Evolutionary conservation across 192 early-diverging fungal species (phyloP).

Genomic region (Lobosporangium transversale): DNA sequence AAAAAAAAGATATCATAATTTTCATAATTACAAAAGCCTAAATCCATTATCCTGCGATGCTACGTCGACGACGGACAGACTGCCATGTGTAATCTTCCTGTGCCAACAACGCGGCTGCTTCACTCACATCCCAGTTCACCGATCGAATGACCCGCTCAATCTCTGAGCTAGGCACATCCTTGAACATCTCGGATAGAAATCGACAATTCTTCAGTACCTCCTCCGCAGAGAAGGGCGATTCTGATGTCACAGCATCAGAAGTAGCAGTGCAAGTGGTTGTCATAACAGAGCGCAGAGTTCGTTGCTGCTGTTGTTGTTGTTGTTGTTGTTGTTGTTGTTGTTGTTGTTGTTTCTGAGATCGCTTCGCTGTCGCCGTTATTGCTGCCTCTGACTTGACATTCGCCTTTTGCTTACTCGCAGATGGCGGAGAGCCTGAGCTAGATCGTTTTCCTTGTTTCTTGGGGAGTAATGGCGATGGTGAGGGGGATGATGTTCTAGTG

Average conservation of each 20-base stretch:
- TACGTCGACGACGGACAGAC: slow-evolving; percentile 13
- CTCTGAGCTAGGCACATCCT: slow-evolving; percentile 13
- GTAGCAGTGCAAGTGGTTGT: too few species aligned
- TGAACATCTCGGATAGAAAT: slow-evolving; percentile 20
- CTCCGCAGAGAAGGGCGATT: neutral
- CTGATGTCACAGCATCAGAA: neutral
- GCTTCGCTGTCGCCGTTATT: neutral
- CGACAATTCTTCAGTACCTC: slow-evolving; percentile 4
- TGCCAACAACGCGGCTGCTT: slow-evolving; percentile 7
- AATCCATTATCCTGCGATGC: slow-evolving; percentile 4
- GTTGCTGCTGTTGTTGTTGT: too few species aligned
- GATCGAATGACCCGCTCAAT: slow-evolving; percentile 24
- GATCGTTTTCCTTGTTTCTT: slow-evolving; percentile 11
- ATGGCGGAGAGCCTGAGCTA: slow-evolving; percentile 3
- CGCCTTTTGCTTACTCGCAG: slow-evolving; percentile 1
- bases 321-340: too few species aligned
- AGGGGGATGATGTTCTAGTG: neutral
- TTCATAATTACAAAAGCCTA: too few species aligned
- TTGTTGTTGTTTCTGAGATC: neutral
- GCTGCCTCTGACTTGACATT: neutral
- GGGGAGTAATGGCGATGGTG: neutral
- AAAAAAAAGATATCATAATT: too few species aligned
- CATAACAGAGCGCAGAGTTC: too few species aligned
- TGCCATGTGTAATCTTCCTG: slow-evolving; percentile 26
- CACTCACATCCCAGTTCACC: slow-evolving; percentile 9